A percentile compares a stretch with the other conserved stretches of the same genome.
Evolutionary conservation across 805 yeast genomes (phyloP).

Genomic region (Saturnispora halmiae): DNA sequence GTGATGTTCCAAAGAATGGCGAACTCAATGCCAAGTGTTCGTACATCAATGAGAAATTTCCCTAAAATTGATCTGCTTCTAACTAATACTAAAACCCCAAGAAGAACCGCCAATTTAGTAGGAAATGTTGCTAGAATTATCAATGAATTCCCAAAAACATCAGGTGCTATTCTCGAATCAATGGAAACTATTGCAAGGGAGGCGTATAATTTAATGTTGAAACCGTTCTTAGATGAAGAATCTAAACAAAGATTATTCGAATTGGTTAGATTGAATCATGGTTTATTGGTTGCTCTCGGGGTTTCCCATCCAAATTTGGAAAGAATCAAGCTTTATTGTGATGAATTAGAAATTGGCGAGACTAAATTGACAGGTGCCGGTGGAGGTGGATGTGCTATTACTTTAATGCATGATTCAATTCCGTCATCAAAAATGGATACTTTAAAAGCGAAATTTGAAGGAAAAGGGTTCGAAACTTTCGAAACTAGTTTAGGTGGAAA

Average conservation of each 20-base stretch:
- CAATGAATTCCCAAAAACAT: conserved; percentile 43
- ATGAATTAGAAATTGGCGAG: conserved; percentile 58
- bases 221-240: conserved; percentile 38
- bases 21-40: conserved; percentile 47
- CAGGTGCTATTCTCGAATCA: conserved; percentile 56
- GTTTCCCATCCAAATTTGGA: conserved; percentile 93
- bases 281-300: conserved; percentile 73
- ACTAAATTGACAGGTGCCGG: conserved; percentile 98
- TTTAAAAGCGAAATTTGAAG: conserved; percentile 30
- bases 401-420: conserved; percentile 52
- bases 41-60: conserved; percentile 60
- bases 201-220: conserved; percentile 57
- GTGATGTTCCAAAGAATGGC: conserved; percentile 70
- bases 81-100: conserved; percentile 80
- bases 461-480: conserved; percentile 60
- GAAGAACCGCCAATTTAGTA: conserved; percentile 79
- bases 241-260: conserved; percentile 41
- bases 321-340: conserved; percentile 56
- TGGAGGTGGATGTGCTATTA: conserved; percentile 98
- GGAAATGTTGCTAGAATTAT: conserved; percentile 57
- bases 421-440: conserved; percentile 25
- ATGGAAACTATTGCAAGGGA: conserved; percentile 67
- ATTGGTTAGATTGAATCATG: conserved; percentile 77
- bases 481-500: conserved; percentile 81
- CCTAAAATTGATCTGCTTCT: conserved; percentile 68